phyloP scores from a whole-genome alignment of 2,329 filamentous ascomycete species.

The Scytalidium sp. region DNA sequence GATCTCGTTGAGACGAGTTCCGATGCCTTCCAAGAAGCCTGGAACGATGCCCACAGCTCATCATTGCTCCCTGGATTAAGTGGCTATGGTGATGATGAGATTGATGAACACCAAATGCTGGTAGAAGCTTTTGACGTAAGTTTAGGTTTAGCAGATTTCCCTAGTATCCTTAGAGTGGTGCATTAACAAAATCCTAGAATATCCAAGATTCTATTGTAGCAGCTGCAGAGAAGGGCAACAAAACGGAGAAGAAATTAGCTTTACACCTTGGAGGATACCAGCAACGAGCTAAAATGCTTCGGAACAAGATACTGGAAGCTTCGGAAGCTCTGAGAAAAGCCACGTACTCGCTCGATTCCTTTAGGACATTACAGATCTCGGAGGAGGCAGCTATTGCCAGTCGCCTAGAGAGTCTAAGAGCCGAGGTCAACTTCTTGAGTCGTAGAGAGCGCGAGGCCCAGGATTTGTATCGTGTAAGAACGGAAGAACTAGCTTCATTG shows the following conservation, averaged over 20 bases:
- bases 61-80: conserved; percentile 73
- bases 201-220: conserved; percentile 71
- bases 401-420: conserved; percentile 70
- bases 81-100: conserved; percentile 74
- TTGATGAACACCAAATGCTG: conserved; percentile 27
- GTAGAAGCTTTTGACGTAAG: conserved; percentile 69
- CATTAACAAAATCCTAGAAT: conserved; percentile 40
- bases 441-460: conserved; percentile 87
- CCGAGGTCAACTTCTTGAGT: conserved; percentile 80
- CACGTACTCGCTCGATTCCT: conserved; percentile 67
- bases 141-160: conserved; percentile 11
- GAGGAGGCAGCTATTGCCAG: conserved; percentile 75
- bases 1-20: conserved; percentile 47
- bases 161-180: conserved; percentile 1
- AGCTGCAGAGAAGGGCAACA: conserved; percentile 77
- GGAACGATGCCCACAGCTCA: conserved; percentile 50
- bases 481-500: conserved; percentile 72
- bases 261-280: conserved; percentile 89
- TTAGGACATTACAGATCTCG: conserved; percentile 71
- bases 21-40: conserved; percentile 50
- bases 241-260: conserved; percentile 89
- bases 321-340: conserved; percentile 73
- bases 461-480: conserved; percentile 73
- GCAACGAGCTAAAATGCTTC: conserved; percentile 76
- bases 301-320: conserved; percentile 75